Percentiles rank a stretch among this genome's conserved stretches.
Evolutionary conservation across 2,329 filamentous ascomycete species (phyloP).

Genomic region (Graphiopsis chlorocephala): DNA sequence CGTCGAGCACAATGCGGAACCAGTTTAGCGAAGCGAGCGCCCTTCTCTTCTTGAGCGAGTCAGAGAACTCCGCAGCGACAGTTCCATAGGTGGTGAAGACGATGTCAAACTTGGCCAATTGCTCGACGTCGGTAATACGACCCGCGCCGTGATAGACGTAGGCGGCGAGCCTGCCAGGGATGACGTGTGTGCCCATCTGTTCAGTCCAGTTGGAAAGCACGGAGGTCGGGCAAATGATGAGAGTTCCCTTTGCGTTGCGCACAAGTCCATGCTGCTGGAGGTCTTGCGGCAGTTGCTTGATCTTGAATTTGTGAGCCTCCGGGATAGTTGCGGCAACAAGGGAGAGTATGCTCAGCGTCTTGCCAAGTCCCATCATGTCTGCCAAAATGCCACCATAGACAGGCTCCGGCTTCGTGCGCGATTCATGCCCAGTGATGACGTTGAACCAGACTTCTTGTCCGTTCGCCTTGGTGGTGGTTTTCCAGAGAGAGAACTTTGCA

Average conservation of each 20-base stretch:
- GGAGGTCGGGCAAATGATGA: conserved; percentile 85
- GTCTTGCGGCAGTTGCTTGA: conserved; percentile 42
- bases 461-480: conserved; percentile 54
- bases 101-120: conserved; percentile 72
- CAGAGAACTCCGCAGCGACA: conserved; percentile 65
- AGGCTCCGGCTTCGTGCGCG: conserved; percentile 33
- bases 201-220: conserved; percentile 93
- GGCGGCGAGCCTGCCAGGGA: conserved; percentile 61
- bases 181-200: conserved; percentile 81
- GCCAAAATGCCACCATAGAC: conserved; percentile 48
- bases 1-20: conserved; percentile 91
- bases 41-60: conserved; percentile 43
- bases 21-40: conserved; percentile 79
- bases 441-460: conserved; percentile 70
- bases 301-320: conserved; percentile 62
- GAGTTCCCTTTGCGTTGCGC: conserved; percentile 72
- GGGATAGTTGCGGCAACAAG: conserved; percentile 66
- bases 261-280: conserved; percentile 37
- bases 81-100: conserved; percentile 93
- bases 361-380: conserved; percentile 53
- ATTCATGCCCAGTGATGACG: conserved; percentile 73
- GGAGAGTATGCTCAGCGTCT: conserved; percentile 73
- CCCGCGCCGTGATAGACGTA: conserved; percentile 85
- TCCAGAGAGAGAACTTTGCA: conserved; percentile 72
- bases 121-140: conserved; percentile 65